Percentiles rank a stretch among this genome's conserved stretches.
These are phyloP conservation scores for Heliamphora pulchella DNA, from an alignment of 179 eudicot species.

Conservation along the genomic window DNA sequence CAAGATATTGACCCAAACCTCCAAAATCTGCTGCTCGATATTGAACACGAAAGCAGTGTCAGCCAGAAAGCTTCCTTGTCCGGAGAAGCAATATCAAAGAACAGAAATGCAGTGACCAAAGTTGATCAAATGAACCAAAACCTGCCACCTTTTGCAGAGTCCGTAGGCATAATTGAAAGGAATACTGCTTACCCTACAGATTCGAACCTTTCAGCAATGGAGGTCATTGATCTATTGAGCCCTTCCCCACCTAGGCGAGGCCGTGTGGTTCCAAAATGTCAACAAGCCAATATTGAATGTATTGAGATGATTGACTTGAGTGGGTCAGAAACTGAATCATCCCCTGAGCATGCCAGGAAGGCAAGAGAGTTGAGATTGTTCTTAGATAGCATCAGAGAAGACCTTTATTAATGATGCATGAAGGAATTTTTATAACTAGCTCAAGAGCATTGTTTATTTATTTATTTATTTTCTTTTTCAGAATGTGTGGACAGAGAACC, in stretches of 20 bases:
- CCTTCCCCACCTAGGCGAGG: slow-evolving; percentile 40
- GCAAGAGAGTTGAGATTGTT: slow-evolving; percentile 63
- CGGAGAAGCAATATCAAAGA: slow-evolving; percentile 6
- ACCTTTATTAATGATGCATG: slow-evolving; percentile 2
- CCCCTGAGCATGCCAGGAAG: slow-evolving; percentile 61
- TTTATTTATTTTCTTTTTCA: neutral
- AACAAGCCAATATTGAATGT: slow-evolving; percentile 21
- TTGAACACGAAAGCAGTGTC: slow-evolving; percentile 30
- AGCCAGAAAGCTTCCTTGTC: slow-evolving; percentile 15
- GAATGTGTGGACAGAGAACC: too few relatives aligned
- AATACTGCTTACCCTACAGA: slow-evolving; percentile 3
- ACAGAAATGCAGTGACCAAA: neutral
- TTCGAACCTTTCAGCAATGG: slow-evolving; percentile 23
- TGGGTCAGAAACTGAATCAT: slow-evolving; percentile 58
- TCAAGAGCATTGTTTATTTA: neutral
- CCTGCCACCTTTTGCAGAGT: neutral
- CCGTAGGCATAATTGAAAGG: slow-evolving; percentile 14
- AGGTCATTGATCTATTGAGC: slow-evolving; percentile 61
- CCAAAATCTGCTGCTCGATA: slow-evolving; percentile 53
- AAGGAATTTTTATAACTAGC: neutral
- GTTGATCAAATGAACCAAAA: slow-evolving; percentile 19
- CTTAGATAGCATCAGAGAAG: slow-evolving; percentile 45
- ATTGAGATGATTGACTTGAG: slow-evolving; percentile 55
- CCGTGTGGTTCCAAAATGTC: slow-evolving; percentile 32
- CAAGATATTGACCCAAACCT: slow-evolving; percentile 48